Conservation (phyloP, 257 asterid species). For the Scutellaria baicalensis region DNA sequence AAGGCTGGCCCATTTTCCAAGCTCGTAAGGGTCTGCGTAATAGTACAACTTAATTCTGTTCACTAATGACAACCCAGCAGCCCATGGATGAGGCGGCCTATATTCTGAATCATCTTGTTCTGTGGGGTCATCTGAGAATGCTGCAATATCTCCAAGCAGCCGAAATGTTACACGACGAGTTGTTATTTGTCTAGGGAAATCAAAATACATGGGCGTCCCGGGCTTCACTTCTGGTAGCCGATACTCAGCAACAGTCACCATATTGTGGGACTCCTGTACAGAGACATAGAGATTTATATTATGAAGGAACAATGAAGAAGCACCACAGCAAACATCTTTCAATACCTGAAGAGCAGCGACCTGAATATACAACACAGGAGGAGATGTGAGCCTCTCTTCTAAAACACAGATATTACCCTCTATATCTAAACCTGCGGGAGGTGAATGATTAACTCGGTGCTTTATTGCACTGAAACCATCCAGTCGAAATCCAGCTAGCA, state of each 20-base stretch:
- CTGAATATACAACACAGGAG: conserved; percentile 80
- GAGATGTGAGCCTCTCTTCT: conserved; percentile 76
- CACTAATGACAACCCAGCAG: conserved; percentile 70
- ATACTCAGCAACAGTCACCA: conserved; percentile 74
- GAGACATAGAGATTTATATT: neutral
- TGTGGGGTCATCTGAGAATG: conserved; percentile 70
- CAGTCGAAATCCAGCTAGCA: conserved; percentile 89
- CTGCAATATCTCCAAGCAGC: conserved; percentile 79
- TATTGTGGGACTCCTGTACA: conserved; percentile 64
- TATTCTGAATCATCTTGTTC: conserved; percentile 74
- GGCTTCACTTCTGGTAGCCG: conserved; percentile 87
- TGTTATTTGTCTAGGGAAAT: conserved; percentile 72
- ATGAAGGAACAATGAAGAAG: neutral
- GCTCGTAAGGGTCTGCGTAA: conserved; percentile 83
- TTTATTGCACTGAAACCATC: conserved; percentile 88
- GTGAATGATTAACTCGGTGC: conserved; percentile 78
- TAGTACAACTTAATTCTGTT: conserved; percentile 80
- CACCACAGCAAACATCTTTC: neutral
- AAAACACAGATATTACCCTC: conserved; percentile 34
- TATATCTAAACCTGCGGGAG: conserved; percentile 36
- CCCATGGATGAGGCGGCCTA: conserved; percentile 42
- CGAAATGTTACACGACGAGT: conserved; percentile 68
- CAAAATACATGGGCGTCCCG: conserved; percentile 86
- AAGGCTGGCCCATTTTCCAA: conserved; percentile 94
- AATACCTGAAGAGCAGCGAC: conserved; percentile 90